Evolutionary conservation across 805 yeast genomes (phyloP).

Genomic region (Kodamaea leandrae): DNA sequence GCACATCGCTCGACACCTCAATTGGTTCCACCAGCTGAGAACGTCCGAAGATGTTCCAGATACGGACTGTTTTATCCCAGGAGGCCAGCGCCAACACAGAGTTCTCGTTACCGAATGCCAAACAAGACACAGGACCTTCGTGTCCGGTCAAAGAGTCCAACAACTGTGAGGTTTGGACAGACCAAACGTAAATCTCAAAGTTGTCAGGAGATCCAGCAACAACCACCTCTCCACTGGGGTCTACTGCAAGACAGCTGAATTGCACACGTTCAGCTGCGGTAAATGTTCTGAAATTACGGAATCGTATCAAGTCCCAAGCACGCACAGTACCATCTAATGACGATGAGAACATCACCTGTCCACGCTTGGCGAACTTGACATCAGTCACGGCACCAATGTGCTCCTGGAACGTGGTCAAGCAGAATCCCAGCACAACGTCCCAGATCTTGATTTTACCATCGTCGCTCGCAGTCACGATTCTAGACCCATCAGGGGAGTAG

Average conservation of each 20-base stretch:
- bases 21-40: constrained; percentile 88
- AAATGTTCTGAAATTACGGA: constrained; percentile 90
- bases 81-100: constrained; percentile 82
- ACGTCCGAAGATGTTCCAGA: constrained; percentile 91
- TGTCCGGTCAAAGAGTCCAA: constrained; percentile 89
- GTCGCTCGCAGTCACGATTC: constrained; percentile 90
- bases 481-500: constrained; percentile 93
- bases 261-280: constrained; percentile 88
- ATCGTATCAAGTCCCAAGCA: constrained; percentile 94
- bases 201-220: constrained; percentile 92
- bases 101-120: constrained; percentile 80
- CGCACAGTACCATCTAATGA: constrained; percentile 95
- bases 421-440: constrained; percentile 92
- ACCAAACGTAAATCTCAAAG: constrained; percentile 93
- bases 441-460: constrained; percentile 96
- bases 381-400: constrained; percentile 88
- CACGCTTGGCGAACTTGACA: constrained; percentile 81
- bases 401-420: constrained; percentile 87
- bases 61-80: constrained; percentile 93
- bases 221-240: constrained; percentile 95
- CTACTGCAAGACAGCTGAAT: constrained; percentile 86
- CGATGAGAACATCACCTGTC: constrained; percentile 87
- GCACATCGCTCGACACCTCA: constrained; percentile 78
- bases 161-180: constrained; percentile 92
- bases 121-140: constrained; percentile 89